Conservation (phyloP, 306 rosid genomes). For the Coriaria nepalensis region DNA sequence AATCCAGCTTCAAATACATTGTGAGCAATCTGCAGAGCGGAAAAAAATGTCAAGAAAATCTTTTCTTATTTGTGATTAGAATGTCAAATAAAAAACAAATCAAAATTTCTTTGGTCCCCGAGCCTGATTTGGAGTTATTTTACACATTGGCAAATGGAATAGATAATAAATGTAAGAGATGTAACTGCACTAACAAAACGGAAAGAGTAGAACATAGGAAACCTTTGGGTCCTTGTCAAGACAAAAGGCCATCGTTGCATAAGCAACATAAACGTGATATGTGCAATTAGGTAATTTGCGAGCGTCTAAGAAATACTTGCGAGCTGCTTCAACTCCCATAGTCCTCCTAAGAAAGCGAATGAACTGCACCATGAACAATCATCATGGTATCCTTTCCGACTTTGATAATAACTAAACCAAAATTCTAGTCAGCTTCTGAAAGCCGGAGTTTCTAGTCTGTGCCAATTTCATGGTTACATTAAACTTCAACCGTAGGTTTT, state of each 20-base stretch:
- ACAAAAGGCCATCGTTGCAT: conserved; percentile 85
- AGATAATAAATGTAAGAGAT: conserved; percentile 8
- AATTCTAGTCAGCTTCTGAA: too few species aligned
- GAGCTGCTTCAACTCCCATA: conserved; percentile 97
- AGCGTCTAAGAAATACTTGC: conserved; percentile 85
- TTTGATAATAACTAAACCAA: too few species aligned
- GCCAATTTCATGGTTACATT: too few species aligned
- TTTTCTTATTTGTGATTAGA: too few species aligned
- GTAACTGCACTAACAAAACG: conserved; percentile 9
- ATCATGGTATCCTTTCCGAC: conserved; percentile 12
- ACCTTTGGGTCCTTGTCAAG: conserved; percentile 97
- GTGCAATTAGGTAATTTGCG: conserved; percentile 81
- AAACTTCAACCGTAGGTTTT: too few species aligned
- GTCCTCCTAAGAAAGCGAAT: conserved; percentile 86
- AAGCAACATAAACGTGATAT: conserved; percentile 89
- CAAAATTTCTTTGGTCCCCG: too few species aligned
- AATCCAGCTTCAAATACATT: conserved; percentile 90
- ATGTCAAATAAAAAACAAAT: too few species aligned
- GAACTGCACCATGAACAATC: conserved; percentile 51
- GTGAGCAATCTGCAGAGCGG: conserved; percentile 74
- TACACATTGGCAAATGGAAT: neutral
- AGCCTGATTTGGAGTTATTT: too few species aligned
- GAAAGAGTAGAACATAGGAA: conserved; percentile 10
- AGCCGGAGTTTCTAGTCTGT: too few species aligned
- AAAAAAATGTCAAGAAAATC: conserved; percentile 6